Conservation (phyloP, 2,329 filamentous ascomycete species). For the Akanthomyces uredinophilus region DNA sequence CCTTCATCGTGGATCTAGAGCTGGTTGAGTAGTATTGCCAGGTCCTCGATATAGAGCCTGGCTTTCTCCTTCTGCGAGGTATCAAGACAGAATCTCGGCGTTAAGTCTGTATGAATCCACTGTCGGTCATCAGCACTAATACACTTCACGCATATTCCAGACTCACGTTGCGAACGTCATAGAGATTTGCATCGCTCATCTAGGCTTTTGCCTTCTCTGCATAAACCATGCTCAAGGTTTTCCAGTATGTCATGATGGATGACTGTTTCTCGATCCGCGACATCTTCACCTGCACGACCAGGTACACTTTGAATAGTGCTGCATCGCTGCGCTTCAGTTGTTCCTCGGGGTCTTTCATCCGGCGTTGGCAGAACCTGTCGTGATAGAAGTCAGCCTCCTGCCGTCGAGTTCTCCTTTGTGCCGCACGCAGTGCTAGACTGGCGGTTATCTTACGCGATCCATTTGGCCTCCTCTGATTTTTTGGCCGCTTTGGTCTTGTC, state of each 20-base stretch:
- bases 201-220: background rate
- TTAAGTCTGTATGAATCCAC: constrained; percentile 18
- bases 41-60: constrained; percentile 21
- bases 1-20: constrained; percentile 17
- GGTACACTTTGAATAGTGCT: background rate
- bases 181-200: background rate
- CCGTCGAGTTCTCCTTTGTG: background rate
- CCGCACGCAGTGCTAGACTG: background rate
- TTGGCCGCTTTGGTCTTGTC: background rate
- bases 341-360: background rate
- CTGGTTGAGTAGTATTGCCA: constrained; percentile 21
- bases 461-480: background rate
- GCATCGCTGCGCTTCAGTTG: background rate
- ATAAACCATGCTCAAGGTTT: constrained; percentile 1
- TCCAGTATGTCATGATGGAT: background rate
- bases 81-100: constrained; percentile 18
- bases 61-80: constrained; percentile 22
- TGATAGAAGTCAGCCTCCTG: background rate
- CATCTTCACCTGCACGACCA: background rate
- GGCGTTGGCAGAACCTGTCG: background rate
- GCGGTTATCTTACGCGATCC: background rate
- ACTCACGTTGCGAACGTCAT: constrained; percentile 2
- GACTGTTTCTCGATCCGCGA: background rate
- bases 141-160: background rate
- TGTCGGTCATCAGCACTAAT: constrained; percentile 16